These are phyloP conservation scores for Fusarium liriodendri DNA, from an alignment of 2,329 filamentous ascomycete genomes.

Conservation along the genomic window DNA sequence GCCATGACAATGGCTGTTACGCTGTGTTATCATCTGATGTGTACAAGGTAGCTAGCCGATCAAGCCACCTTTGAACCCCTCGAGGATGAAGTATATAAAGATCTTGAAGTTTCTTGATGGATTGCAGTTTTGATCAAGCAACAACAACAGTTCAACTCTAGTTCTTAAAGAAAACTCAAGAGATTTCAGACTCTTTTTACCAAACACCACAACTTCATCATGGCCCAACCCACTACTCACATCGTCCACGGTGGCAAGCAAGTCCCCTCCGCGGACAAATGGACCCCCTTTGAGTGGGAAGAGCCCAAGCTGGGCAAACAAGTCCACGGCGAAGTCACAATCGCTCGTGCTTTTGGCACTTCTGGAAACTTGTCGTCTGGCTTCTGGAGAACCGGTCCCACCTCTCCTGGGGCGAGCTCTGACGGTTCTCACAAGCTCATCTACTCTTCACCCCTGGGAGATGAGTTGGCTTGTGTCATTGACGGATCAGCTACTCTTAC, in stretches of 20 bases:
- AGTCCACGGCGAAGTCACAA: conserved; percentile 2
- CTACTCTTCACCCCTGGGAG: conserved; percentile 5
- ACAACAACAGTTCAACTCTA: background rate
- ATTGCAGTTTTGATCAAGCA: background rate
- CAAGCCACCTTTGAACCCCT: too few relatives aligned
- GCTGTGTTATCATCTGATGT: too few relatives aligned
- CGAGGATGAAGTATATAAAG: conserved; percentile 1
- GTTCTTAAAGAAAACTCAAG: background rate
- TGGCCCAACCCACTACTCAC: conserved; percentile 6
- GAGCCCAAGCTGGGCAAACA: conserved; percentile 13
- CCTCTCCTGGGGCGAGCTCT: background rate
- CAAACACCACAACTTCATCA: background rate
- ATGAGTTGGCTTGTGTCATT: conserved; percentile 1
- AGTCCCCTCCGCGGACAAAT: background rate
- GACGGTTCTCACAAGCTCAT: conserved; percentile 6
- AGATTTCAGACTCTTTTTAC: background rate
- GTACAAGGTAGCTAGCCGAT: too few relatives aligned
- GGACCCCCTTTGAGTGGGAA: conserved; percentile 11
- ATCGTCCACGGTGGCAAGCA: conserved; percentile 8
- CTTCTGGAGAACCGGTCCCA: conserved; percentile 2
- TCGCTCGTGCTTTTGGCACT: background rate
- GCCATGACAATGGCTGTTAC: too few relatives aligned
- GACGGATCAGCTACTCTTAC: conserved; percentile 7
- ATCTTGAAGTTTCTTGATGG: background rate
- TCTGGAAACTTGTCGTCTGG: conserved; percentile 4